A percentile compares a stretch with the other conserved stretches of the same genome.
Conservation (phyloP, 164 flowering plant species). For the Saururus chinensis region DNA sequence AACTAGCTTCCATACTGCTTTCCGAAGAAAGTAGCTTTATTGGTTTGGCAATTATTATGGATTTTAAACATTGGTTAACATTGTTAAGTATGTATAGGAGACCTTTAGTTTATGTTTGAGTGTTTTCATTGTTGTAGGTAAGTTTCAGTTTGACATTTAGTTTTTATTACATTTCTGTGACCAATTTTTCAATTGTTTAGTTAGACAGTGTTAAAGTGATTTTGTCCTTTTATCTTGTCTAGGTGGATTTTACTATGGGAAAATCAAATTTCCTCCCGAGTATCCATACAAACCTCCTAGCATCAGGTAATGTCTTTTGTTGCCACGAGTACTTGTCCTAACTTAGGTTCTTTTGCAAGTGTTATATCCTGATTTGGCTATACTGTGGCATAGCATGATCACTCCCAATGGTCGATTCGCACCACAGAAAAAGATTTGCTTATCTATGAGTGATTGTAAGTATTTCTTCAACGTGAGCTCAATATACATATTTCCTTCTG, state of each 20-base stretch:
- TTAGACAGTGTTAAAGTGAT: too few relatives aligned
- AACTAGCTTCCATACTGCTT: too few relatives aligned
- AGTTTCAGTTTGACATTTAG: too few relatives aligned
- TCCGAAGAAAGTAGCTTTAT: too few relatives aligned
- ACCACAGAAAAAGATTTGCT: conserved; percentile 87
- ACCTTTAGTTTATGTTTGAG: too few relatives aligned
- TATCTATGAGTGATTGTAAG: conserved; percentile 98
- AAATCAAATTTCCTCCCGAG: conserved; percentile 88
- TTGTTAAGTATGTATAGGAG: too few relatives aligned
- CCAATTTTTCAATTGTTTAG: too few relatives aligned
- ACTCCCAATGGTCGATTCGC: conserved; percentile 95
- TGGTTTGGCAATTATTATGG: too few relatives aligned
- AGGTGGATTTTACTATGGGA: conserved; percentile 96
- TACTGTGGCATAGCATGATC: conserved; percentile 53
- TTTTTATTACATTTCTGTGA: too few relatives aligned
- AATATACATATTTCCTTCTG: background rate
- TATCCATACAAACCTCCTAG: conserved; percentile 98
- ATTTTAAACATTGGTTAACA: too few relatives aligned
- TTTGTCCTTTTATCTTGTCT: background rate
- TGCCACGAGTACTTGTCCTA: background rate
- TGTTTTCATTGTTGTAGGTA: too few relatives aligned
- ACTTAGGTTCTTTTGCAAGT: background rate
- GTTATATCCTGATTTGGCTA: background rate
- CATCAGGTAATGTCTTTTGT: conserved; percentile 42
- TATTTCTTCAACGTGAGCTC: conserved; percentile 1